Percentiles rank a stretch among this genome's conserved stretches.
Conservation (phyloP, 306 rosid genomes). For the Potentilla sterilis region DNA sequence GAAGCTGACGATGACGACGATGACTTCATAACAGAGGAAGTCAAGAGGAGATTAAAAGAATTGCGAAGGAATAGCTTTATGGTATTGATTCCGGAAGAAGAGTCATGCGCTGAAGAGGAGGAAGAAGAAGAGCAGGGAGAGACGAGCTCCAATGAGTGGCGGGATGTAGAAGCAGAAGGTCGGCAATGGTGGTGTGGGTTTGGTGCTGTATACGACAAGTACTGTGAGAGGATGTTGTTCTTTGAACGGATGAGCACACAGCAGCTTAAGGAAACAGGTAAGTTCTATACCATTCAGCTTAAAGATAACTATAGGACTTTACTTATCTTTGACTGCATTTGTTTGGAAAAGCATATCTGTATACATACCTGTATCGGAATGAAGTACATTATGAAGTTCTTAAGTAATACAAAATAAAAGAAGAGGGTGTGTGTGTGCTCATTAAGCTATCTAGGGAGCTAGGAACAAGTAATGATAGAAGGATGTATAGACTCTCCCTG, state of each 20-base stretch:
- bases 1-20: conserved; percentile 82
- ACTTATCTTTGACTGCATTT: neutral
- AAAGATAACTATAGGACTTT: neutral
- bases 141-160: conserved; percentile 71
- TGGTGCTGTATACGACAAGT: conserved; percentile 78
- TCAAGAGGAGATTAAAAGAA: conserved; percentile 88
- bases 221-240: conserved; percentile 81
- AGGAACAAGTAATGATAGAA: neutral
- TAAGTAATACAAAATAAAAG: neutral
- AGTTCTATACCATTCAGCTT: conserved; percentile 11
- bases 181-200: conserved; percentile 96
- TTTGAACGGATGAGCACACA: conserved; percentile 69
- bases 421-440: neutral
- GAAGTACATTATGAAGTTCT: neutral
- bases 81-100: conserved; percentile 97
- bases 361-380: neutral
- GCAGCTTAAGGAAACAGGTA: conserved; percentile 57
- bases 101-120: conserved; percentile 68
- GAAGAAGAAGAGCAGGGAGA: conserved; percentile 65
- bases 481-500: no score
- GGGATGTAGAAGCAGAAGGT: conserved; percentile 96
- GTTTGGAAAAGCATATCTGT: neutral
- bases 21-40: conserved; percentile 85
- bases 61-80: conserved; percentile 89
- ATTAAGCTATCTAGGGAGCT: conserved; percentile 1